Conservation (phyloP, 192 early-diverging fungal species). For the Chytriomyces hyalinus region DNA sequence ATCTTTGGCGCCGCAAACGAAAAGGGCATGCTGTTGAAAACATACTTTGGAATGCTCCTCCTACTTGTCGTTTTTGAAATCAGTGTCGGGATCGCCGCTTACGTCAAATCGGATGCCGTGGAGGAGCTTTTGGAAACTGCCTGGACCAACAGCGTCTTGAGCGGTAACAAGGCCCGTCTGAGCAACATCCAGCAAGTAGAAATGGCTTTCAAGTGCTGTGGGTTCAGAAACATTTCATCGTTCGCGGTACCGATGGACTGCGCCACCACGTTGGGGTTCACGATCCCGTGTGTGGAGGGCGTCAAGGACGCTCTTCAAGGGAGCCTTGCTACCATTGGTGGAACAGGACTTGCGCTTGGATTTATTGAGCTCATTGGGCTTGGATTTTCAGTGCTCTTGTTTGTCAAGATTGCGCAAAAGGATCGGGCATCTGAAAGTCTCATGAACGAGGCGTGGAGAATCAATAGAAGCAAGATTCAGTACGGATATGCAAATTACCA, state of each 20-base stretch:
- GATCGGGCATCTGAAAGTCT: slow-evolving; percentile 49
- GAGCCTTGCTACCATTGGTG: slow-evolving; percentile 54
- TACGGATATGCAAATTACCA: slow-evolving; percentile 63
- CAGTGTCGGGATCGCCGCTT: slow-evolving; percentile 58
- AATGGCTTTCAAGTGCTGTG: slow-evolving; percentile 54
- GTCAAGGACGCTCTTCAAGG: slow-evolving; percentile 40
- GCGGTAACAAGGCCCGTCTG: neutral
- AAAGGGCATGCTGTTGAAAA: slow-evolving; percentile 66
- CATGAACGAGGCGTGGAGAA: slow-evolving; percentile 64
- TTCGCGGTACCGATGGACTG: slow-evolving; percentile 49
- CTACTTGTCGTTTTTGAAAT: slow-evolving; percentile 59
- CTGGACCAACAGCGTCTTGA: slow-evolving; percentile 69
- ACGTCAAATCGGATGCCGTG: slow-evolving; percentile 58
- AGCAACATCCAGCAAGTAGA: slow-evolving; percentile 32
- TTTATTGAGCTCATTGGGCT: slow-evolving; percentile 60
- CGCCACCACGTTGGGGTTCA: slow-evolving; percentile 9
- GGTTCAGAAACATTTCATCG: slow-evolving; percentile 39
- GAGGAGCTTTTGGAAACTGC: slow-evolving; percentile 69
- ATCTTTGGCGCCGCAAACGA: slow-evolving; percentile 66
- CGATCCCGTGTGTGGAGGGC: slow-evolving; percentile 35
- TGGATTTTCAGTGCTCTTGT: slow-evolving; percentile 52
- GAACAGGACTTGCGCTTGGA: slow-evolving; percentile 57
- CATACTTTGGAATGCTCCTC: slow-evolving; percentile 61
- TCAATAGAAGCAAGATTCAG: slow-evolving; percentile 62
- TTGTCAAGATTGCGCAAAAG: slow-evolving; percentile 56